These are phyloP conservation scores for Fusarium begoniae DNA, from an alignment of 2,329 filamentous ascomycete genomes.

Conservation along the genomic window DNA sequence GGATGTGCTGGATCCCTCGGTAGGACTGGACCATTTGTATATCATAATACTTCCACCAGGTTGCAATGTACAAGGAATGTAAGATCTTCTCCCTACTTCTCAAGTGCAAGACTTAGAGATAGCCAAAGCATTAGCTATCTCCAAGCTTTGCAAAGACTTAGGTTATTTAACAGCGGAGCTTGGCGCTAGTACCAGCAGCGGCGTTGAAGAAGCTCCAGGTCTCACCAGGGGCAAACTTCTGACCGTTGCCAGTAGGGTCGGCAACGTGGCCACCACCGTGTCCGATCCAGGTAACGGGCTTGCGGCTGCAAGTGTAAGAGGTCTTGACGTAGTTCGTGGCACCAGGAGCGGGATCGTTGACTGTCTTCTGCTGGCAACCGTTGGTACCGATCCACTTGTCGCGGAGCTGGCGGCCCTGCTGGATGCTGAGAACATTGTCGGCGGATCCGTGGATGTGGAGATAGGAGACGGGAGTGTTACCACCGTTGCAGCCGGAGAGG, in stretches of 20 bases:
- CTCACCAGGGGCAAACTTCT: constrained; percentile 32
- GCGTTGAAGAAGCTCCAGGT: constrained; percentile 41
- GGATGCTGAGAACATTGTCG: constrained; percentile 50
- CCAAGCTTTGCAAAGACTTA: rapidly evolving
- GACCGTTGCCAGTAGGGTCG: constrained; percentile 30
- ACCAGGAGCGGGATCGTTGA: constrained; percentile 34
- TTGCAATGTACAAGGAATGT: constrained; percentile 13
- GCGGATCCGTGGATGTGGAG: constrained; percentile 51
- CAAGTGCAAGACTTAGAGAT: background rate
- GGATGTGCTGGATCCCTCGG: background rate
- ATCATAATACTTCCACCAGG: background rate
- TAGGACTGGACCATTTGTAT: background rate
- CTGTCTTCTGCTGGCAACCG: constrained; percentile 44
- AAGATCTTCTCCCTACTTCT: background rate
- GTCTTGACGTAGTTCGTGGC: constrained; percentile 37
- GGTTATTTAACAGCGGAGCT: background rate
- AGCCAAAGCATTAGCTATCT: no score
- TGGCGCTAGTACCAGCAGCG: constrained; percentile 4
- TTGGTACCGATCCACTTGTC: constrained; percentile 52
- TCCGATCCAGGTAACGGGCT: constrained; percentile 45
- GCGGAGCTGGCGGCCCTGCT: constrained; percentile 47
- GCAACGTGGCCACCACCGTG: constrained; percentile 40
- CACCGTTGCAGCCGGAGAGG: constrained; percentile 49
- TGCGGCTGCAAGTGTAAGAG: constrained; percentile 41
- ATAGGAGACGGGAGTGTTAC: constrained; percentile 51